These are phyloP conservation scores for Calocybe gangraenosa DNA, from an alignment of 768 basidiomycete species.

Conservation along the genomic window DNA sequence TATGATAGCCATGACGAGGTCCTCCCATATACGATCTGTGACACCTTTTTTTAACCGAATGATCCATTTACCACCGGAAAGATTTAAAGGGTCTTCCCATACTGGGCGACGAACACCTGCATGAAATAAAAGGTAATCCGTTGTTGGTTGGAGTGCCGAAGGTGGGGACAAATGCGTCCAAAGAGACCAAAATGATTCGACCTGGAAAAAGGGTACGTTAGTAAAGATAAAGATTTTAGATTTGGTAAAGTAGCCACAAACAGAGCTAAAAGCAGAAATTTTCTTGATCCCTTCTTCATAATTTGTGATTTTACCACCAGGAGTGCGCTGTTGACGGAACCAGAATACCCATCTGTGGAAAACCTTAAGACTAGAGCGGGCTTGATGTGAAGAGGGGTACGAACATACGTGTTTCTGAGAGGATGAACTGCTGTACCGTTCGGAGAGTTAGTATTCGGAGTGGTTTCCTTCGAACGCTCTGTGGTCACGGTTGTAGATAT, in stretches of 20 bases:
- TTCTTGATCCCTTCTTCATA: constrained; percentile 96
- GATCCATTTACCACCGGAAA: constrained; percentile 91
- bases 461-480: constrained; percentile 44
- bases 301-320: constrained; percentile 83
- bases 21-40: constrained; percentile 89
- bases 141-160: constrained; percentile 79
- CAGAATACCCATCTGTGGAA: constrained; percentile 79
- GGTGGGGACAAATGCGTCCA: constrained; percentile 90
- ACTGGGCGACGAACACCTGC: constrained; percentile 81
- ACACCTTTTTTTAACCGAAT: constrained; percentile 89
- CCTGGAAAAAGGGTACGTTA: constrained; percentile 36
- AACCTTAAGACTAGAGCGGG: constrained; percentile 16
- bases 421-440: constrained; percentile 57
- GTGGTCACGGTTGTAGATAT: constrained; percentile 41
- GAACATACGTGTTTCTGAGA: constrained; percentile 86
- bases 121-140: constrained; percentile 93
- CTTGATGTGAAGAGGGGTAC: constrained; percentile 32
- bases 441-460: constrained; percentile 27
- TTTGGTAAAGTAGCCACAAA: constrained; percentile 30
- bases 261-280: constrained; percentile 85
- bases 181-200: constrained; percentile 94
- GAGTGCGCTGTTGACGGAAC: constrained; percentile 87
- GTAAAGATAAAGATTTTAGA: background rate
- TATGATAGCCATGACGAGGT: constrained; percentile 78
- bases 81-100: constrained; percentile 94